phyloP scores from a whole-genome alignment of 2,329 filamentous ascomycete species.

The Penicillium janthinellum region DNA sequence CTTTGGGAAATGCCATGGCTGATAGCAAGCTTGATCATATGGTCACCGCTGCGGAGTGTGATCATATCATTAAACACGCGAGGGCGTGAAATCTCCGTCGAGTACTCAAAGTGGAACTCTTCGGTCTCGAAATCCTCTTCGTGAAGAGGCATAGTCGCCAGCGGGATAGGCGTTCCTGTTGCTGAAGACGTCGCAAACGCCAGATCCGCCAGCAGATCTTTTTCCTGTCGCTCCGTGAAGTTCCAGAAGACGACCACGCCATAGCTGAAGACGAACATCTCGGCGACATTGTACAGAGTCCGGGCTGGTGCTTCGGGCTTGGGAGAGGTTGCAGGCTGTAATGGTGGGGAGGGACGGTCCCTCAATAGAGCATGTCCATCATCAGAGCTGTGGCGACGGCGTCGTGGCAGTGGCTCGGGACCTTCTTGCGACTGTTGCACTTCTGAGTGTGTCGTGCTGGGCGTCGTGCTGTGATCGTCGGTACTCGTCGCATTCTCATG shows the following conservation, averaged over 20 bases:
- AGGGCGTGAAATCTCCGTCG: conserved; percentile 77
- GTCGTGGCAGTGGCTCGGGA: conserved; percentile 18
- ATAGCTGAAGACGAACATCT: conserved; percentile 97
- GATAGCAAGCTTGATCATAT: conserved; percentile 99
- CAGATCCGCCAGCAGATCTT: conserved; percentile 91
- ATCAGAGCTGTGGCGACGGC: conserved; percentile 27
- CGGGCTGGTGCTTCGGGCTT: conserved; percentile 56
- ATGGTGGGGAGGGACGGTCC: conserved; percentile 46
- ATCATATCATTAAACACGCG: conserved; percentile 99
- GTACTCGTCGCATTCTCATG: conserved; percentile 11
- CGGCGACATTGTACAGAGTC: conserved; percentile 71
- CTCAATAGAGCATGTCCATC: conserved; percentile 24
- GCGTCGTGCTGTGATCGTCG: background rate
- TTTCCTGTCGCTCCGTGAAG: conserved; percentile 93
- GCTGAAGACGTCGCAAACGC: conserved; percentile 68
- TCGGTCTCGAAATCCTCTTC: conserved; percentile 96
- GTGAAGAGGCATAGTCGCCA: conserved; percentile 77
- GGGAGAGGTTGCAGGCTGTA: conserved; percentile 36
- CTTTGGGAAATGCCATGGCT: conserved; percentile 97
- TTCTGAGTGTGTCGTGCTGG: conserved; percentile 2
- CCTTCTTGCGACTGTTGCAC: conserved; percentile 7
- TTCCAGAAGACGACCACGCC: conserved; percentile 99
- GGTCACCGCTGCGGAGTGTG: conserved; percentile 87
- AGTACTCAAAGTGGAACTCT: conserved; percentile 98
- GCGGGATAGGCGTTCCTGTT: conserved; percentile 52